Evolutionary conservation across 1,139 yeast species (phyloP).

Genomic region (Yamadazyma kanchanaburiensis): DNA sequence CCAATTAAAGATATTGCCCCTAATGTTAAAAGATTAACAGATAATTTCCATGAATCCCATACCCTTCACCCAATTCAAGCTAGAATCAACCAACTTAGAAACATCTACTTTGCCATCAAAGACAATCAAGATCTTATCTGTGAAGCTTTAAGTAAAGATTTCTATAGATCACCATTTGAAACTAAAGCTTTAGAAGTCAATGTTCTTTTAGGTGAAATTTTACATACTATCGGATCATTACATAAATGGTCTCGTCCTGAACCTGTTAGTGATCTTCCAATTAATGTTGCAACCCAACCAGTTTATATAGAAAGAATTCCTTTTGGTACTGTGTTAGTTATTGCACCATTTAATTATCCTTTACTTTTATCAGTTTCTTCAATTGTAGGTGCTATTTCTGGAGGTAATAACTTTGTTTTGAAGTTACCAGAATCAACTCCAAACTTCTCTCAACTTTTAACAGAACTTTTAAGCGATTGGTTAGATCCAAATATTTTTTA

Average conservation of each 20-base stretch:
- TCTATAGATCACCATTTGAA: conserved; percentile 62
- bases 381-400: conserved; percentile 77
- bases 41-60: conserved; percentile 43
- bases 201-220: conserved; percentile 52
- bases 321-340: conserved; percentile 70
- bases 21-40: conserved; percentile 40
- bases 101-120: conserved; percentile 60
- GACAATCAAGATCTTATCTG: conserved; percentile 57
- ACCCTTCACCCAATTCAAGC: conserved; percentile 54
- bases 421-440: conserved; percentile 82
- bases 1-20: conserved; percentile 47
- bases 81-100: conserved; percentile 63
- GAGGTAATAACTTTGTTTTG: conserved; percentile 78
- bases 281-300: conserved; percentile 42
- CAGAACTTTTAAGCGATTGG: conserved; percentile 51
- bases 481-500: conserved; percentile 55
- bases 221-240: conserved; percentile 57
- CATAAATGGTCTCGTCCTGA: conserved; percentile 62
- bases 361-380: conserved; percentile 62
- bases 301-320: conserved; percentile 65
- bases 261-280: conserved; percentile 41
- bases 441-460: conserved; percentile 52
- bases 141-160: conserved; percentile 63
- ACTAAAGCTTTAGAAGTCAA: conserved; percentile 56
- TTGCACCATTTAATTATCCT: conserved; percentile 90